Conservation (phyloP, 139 green algal species). For the Pseudopediastrum boryanum region DNA sequence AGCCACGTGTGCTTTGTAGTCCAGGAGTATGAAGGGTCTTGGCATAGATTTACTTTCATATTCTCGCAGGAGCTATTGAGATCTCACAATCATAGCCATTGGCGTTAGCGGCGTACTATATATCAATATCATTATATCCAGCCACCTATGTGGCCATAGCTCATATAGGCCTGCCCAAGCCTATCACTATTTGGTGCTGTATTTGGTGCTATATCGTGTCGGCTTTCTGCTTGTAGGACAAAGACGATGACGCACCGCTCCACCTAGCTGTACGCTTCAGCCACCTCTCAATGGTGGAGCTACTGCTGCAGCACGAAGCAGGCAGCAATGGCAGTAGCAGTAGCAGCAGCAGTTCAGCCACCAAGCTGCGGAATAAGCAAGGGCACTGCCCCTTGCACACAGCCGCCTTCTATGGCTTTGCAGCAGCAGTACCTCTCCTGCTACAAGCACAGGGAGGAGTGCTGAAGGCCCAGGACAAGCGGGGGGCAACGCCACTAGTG, state of each 20-base stretch:
- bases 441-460: constrained; percentile 27
- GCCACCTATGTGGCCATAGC: too few relatives aligned
- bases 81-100: too few relatives aligned
- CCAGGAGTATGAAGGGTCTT: too few relatives aligned
- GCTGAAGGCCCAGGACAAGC: constrained; percentile 39
- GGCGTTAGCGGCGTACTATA: too few relatives aligned
- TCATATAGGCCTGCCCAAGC: too few relatives aligned
- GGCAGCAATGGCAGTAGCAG: background rate
- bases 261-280: constrained; percentile 66
- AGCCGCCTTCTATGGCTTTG: constrained; percentile 56
- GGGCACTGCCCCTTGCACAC: constrained; percentile 61
- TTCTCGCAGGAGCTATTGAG: too few relatives aligned
- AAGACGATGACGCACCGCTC: constrained; percentile 70
- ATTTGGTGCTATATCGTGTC: background rate
- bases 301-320: constrained; percentile 26
- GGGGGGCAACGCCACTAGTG: constrained; percentile 44
- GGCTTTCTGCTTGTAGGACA: constrained; percentile 51
- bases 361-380: constrained; percentile 47
- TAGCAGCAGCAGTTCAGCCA: background rate
- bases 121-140: too few relatives aligned
- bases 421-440: constrained; percentile 28
- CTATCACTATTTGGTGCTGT: background rate
- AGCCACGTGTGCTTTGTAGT: too few relatives aligned
- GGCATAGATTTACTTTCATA: too few relatives aligned
- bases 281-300: constrained; percentile 28